Evolutionary conservation across 192 early-diverging fungal genomes (phyloP), one percentile per base, ranked within the genome.

Genomic region (Coemansia sp.): DNA sequence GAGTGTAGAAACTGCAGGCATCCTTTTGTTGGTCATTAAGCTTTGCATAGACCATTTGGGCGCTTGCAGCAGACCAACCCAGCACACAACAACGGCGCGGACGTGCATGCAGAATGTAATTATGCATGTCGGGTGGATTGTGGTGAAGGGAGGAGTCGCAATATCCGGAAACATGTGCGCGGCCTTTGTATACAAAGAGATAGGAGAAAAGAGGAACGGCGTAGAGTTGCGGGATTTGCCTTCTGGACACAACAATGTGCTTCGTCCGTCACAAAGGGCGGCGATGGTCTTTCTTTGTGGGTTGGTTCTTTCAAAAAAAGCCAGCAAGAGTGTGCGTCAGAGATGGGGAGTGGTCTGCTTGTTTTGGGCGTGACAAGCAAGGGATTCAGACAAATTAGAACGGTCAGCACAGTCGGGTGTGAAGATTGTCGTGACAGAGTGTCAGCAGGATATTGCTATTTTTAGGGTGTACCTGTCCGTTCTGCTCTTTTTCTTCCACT

Each of bases 321-420:
- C 25, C 25, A 25, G 25, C 25, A 25, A 3, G 20, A 25, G 1
- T 20, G 16, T 50, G 48, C 25, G 51, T 54, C 43, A 45, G 43
- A 45, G 25, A 25, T 25, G 25, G 25, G 16, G 46, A 48, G 16
- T 48, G 46, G 46, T 11, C 20, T 59, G 17, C 39, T 59, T 59
- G 11, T 59, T 59, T 59, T 39, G 57, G 57, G 19, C 25, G 57
- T 13, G 57, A 41, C 57, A 59, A 59, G 57, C 57, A 59, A 59
- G 57, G 57, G 57, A n/a, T 38, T 59, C 54, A 17, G 25, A 25
- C 19, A 7, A 54, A 54, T 54, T 25, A 13, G 25, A 54, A 10
- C 25, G 25, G 25, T 25, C 25, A 25, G 25, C 25, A 25, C 25
- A 25, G 51, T 54, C 19, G 51, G 22, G 51, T 54, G 51, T 12